phyloP scores from a whole-genome alignment of 768 basidiomycete species.

The Leccinum aurantiacum region DNA sequence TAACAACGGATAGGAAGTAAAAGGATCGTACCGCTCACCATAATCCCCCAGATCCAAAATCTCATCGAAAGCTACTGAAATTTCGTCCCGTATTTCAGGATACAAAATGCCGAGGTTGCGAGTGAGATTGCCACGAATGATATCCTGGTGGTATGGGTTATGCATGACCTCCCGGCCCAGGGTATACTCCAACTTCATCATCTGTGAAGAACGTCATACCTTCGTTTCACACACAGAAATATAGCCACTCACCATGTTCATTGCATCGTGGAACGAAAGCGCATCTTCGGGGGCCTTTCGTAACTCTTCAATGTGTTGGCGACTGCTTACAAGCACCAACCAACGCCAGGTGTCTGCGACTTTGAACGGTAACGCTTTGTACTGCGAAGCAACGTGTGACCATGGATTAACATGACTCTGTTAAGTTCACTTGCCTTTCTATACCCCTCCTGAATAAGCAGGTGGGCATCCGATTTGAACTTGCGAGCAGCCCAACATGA shows the following conservation, averaged over 20 bases:
- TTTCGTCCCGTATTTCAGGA: no score
- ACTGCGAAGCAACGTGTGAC: not conserved
- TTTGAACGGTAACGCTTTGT: not conserved
- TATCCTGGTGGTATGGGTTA: slow-evolving; percentile 34
- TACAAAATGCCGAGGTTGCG: slow-evolving; percentile 31
- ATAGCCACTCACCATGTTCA: slow-evolving; percentile 28
- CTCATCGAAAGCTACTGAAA: no score
- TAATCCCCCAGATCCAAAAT: not conserved
- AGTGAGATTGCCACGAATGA: slow-evolving; percentile 35
- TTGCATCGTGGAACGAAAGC: slow-evolving; percentile 37
- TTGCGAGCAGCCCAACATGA: slow-evolving; percentile 28
- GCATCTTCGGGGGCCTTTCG: slow-evolving; percentile 39
- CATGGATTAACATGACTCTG: not conserved
- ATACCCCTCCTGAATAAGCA: slow-evolving; percentile 36
- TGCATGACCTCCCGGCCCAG: slow-evolving; percentile 28
- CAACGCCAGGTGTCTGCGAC: not conserved
- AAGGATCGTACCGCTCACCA: not conserved
- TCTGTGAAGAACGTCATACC: slow-evolving; percentile 21
- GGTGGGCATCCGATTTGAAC: slow-evolving; percentile 19
- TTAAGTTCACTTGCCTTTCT: slow-evolving; percentile 22
- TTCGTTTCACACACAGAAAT: not conserved
- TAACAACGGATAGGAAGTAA: not conserved
- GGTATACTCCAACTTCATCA: slow-evolving; percentile 38
- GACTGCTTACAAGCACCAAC: not conserved
- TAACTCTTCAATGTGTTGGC: slow-evolving; percentile 12